These are phyloP conservation scores for Teunomyces kruisii DNA, from an alignment of 805 yeast genomes.

Conservation along the genomic window DNA sequence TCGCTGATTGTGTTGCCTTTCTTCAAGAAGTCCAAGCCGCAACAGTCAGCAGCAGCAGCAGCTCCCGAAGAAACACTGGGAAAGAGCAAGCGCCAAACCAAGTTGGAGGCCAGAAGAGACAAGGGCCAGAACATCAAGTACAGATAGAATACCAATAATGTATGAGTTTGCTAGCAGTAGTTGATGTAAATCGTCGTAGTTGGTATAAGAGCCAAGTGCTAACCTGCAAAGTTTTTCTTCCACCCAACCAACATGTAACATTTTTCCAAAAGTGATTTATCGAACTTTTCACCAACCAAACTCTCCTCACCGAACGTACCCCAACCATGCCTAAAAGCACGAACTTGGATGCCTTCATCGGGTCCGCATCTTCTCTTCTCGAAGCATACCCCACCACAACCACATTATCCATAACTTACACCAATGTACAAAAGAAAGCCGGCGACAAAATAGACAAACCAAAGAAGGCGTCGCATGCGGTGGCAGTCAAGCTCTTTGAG, in stretches of 20 bases:
- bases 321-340: conserved; percentile 9
- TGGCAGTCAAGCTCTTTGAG: conserved; percentile 63
- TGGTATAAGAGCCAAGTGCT: not conserved
- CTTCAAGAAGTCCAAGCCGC: conserved; percentile 9
- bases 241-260: not conserved
- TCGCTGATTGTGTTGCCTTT: conserved; percentile 32
- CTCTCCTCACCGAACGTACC: not conserved
- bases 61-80: not conserved
- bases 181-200: not conserved
- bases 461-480: conserved; percentile 29
- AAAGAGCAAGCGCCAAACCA: conserved; percentile 28
- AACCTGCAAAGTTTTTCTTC: not conserved
- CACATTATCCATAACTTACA: conserved; percentile 36
- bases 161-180: too few relatives aligned
- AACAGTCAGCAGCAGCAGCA: not conserved
- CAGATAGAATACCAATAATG: conserved; percentile 10
- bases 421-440: conserved; percentile 24
- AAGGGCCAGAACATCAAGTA: conserved; percentile 22
- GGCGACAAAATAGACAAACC: conserved; percentile 9
- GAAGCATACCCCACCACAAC: conserved; percentile 37
- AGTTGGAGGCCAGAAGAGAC: conserved; percentile 27
- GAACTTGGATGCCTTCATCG: conserved; percentile 27
- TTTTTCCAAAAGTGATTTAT: not conserved
- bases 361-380: conserved; percentile 28
- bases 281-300: conserved; percentile 1